Percentiles rank a stretch among this genome's conserved stretches.
phyloP scores from a whole-genome alignment of 306 rosid species.

The Lagenaria siceraria region DNA sequence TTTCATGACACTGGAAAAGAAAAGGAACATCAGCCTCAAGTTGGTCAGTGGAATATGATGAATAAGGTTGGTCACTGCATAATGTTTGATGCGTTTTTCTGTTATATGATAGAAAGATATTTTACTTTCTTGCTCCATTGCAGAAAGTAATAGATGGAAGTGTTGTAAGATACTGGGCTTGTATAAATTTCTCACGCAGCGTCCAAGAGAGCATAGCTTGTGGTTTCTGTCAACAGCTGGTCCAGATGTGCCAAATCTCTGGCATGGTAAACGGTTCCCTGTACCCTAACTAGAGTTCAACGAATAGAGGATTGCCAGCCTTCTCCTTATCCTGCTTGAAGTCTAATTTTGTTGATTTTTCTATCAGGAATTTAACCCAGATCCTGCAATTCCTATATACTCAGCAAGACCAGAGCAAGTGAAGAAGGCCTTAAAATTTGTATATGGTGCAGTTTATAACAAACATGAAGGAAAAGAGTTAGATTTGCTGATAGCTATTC shows the following conservation, averaged over 20 bases:
- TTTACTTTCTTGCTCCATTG: constrained; percentile 1
- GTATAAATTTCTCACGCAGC: constrained; percentile 35
- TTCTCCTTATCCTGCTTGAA: neutral
- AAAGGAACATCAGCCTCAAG: constrained; percentile 81
- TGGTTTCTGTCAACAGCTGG: constrained; percentile 43
- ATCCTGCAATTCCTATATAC: constrained; percentile 52
- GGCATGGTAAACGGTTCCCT: constrained; percentile 34
- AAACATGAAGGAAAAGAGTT: constrained; percentile 45
- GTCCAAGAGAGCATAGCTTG: constrained; percentile 36
- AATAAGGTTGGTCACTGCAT: constrained; percentile 43
- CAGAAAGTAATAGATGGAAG: constrained; percentile 54
- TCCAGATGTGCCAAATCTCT: constrained; percentile 48
- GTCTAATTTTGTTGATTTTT: neutral
- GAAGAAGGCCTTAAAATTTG: constrained; percentile 53
- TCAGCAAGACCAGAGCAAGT: constrained; percentile 76
- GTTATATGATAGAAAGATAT: neutral
- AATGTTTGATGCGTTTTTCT: neutral
- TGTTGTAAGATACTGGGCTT: constrained; percentile 27
- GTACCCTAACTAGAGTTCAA: neutral
- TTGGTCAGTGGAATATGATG: constrained; percentile 99
- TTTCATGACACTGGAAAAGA: constrained; percentile 91
- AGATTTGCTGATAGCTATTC: constrained; percentile 70
- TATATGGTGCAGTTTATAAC: constrained; percentile 49
- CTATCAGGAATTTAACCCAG: constrained; percentile 50
- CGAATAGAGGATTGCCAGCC: neutral